These are phyloP conservation scores for Tuber melanosporum DNA, from an alignment of 495 filamentous ascomycete species.

Conservation along the genomic window DNA sequence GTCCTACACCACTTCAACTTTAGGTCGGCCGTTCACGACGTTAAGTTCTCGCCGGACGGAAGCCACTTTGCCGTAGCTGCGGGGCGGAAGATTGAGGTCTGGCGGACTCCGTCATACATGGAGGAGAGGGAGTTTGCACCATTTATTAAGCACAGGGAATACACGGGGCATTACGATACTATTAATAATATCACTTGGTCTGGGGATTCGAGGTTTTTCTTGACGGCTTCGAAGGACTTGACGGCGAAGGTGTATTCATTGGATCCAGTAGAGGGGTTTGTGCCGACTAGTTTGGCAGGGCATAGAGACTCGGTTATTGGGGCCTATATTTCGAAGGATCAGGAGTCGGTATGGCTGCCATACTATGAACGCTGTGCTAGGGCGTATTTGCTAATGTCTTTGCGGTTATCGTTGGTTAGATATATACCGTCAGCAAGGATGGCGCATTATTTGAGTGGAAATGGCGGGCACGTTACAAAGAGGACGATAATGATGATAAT, in stretches of 20 bases:
- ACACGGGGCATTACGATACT: constrained; percentile 79
- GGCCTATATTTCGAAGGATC: constrained; percentile 87
- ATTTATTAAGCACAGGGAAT: constrained; percentile 78
- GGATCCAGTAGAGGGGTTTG: constrained; percentile 76
- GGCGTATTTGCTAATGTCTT: neutral
- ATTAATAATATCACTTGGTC: constrained; percentile 88
- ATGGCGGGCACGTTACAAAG: constrained; percentile 50
- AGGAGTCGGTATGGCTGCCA: constrained; percentile 51
- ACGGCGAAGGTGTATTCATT: constrained; percentile 93
- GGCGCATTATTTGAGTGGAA: constrained; percentile 59
- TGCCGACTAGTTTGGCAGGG: constrained; percentile 79
- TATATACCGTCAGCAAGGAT: constrained; percentile 56
- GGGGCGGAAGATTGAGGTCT: constrained; percentile 80
- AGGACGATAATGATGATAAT: constrained; percentile 50
- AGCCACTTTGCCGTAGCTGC: constrained; percentile 80
- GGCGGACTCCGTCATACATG: constrained; percentile 78
- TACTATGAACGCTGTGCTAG: neutral
- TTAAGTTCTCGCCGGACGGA: constrained; percentile 88
- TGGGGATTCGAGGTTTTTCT: constrained; percentile 85
- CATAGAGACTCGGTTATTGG: constrained; percentile 80
- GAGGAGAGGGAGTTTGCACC: constrained; percentile 92
- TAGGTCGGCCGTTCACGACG: constrained; percentile 68
- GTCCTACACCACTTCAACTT: constrained; percentile 91
- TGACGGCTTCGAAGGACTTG: constrained; percentile 84
- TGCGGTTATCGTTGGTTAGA: constrained; percentile 10